phyloP scores from a whole-genome alignment of 164 flowering plant species.

The grape (Vitis vinifera) region ASM3070453v1 NC_081816.1:8634501-8635000 shows the following conservation, averaged over 20 bases:
- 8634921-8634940: no score
- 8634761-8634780: neutral
- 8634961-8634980: no score
- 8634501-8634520: neutral
- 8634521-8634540: neutral
- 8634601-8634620: neutral
- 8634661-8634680: neutral
- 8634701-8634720: neutral
- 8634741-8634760: neutral
- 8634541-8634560: neutral
- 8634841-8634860: neutral
- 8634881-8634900: neutral
- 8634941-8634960: no score
- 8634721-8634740: neutral
- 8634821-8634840: neutral
- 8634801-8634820: neutral
- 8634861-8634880: neutral
- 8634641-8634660: neutral
- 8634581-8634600: neutral
- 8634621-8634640: neutral
- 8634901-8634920: neutral
- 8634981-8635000: no score
- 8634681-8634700: neutral
- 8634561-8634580: neutral
- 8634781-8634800: neutral